Percentiles rank a stretch among this genome's conserved stretches.
These are phyloP conservation scores for Penicillium concentricum DNA, from an alignment of 2,329 filamentous ascomycete species.

Conservation along the genomic window DNA sequence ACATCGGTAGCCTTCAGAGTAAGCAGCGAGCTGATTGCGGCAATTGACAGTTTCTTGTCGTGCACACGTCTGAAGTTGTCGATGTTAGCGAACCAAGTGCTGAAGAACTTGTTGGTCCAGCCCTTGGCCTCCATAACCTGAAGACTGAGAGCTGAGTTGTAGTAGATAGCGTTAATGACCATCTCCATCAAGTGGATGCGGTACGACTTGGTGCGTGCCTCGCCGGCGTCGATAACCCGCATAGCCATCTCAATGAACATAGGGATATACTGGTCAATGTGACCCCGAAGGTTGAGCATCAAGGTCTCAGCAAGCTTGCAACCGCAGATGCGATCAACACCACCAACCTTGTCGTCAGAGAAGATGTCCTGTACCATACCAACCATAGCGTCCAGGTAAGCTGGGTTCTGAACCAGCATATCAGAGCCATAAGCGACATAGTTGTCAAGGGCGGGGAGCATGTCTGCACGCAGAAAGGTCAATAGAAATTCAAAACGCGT, in stretches of 20 bases:
- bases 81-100: slow-evolving; percentile 95
- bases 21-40: slow-evolving; percentile 83
- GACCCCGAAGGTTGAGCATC: slow-evolving; percentile 89
- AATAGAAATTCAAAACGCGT: neutral
- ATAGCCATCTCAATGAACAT: slow-evolving; percentile 90
- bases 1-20: slow-evolving; percentile 77
- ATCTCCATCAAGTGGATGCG: slow-evolving; percentile 98
- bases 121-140: slow-evolving; percentile 84
- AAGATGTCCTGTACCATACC: slow-evolving; percentile 97
- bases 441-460: slow-evolving; percentile 97
- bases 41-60: slow-evolving; percentile 97
- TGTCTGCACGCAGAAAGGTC: slow-evolving; percentile 55
- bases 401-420: slow-evolving; percentile 75
- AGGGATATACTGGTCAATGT: slow-evolving; percentile 83
- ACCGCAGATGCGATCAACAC: slow-evolving; percentile 91
- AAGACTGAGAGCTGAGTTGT: slow-evolving; percentile 83
- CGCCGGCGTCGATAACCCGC: slow-evolving; percentile 68
- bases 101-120: slow-evolving; percentile 99
- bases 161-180: slow-evolving; percentile 97
- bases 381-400: slow-evolving; percentile 83
- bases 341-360: slow-evolving; percentile 83
- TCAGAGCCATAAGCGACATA: slow-evolving; percentile 90
- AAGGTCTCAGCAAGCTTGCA: slow-evolving; percentile 97
- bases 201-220: slow-evolving; percentile 87
- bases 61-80: slow-evolving; percentile 90